These are phyloP conservation scores for Salix dunnii DNA, from an alignment of 345 rosid genomes.

Conservation along the genomic window DNA sequence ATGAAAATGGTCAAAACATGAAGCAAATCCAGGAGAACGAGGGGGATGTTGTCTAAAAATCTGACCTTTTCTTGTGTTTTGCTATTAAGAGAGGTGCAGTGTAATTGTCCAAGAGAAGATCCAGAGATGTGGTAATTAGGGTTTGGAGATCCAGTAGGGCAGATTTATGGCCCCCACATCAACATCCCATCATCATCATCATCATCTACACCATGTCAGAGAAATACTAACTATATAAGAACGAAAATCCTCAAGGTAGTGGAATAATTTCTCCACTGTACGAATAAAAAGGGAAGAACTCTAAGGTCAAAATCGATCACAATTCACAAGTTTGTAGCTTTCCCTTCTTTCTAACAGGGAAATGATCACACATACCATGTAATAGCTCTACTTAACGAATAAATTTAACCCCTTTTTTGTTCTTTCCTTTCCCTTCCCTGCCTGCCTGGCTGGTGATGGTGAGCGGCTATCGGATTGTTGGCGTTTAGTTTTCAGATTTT, in stretches of 20 bases:
- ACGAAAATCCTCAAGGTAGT: not conserved
- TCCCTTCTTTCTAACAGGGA: not conserved
- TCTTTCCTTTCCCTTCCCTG: not conserved
- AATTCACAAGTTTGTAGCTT: not conserved
- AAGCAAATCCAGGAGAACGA: not conserved
- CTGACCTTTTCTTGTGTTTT: constrained; percentile 1
- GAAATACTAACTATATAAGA: not conserved
- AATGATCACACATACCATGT: not conserved
- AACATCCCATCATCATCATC: not conserved
- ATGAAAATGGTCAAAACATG: not conserved
- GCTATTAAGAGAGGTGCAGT: not conserved
- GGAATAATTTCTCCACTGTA: not conserved
- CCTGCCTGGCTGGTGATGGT: not conserved
- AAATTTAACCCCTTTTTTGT: not conserved
- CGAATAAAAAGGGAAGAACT: not conserved
- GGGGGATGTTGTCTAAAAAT: not conserved
- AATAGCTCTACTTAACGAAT: not conserved
- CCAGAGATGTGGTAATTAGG: not conserved
- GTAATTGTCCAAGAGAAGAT: constrained; percentile 3
- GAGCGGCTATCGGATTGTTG: not conserved
- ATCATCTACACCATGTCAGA: not conserved
- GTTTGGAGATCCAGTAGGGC: not conserved
- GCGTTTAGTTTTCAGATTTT: not conserved
- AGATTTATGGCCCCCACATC: not conserved
- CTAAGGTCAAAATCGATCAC: not conserved